Evolutionary conservation across 345 rosid genomes (phyloP), one percentile per base, ranked within the genome.

Genomic region (Gossypium rotundifolium): DNA sequence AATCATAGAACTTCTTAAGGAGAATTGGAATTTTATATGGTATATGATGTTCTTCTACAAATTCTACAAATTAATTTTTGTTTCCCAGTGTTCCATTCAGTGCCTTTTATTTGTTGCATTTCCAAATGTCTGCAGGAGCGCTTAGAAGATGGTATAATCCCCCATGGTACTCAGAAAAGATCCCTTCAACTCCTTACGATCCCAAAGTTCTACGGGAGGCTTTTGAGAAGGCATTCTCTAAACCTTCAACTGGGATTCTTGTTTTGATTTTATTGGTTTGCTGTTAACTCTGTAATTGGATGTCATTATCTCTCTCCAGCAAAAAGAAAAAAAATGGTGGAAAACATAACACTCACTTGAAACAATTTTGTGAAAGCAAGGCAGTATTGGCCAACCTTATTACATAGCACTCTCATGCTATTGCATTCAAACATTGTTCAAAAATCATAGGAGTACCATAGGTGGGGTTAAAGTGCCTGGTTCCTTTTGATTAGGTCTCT

Each of bases 121-220:
- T 65, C 65, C 53, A 38, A 62, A 73, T 68, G 69, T 71, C 64
- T 81, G 80, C 84, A 89, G 94, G 91, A 81, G 88, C 66, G 18
- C 87, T 89, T 77, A 84, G 89, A 79, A 88, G 97, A 74, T 91
- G 97, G 97, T 89, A 87, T 63, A 89, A 91, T 84, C 90, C 97
- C 44, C 73, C 86, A 22, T 91, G 97, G 94, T 87, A 67, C 70
- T 75, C 80, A 13, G 94, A 91, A 81, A 71, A 81, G 74, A 87
- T 89, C 68, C 97, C 97, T 75, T 89, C 93, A 78, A 73, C 79
- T 49, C 90, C 88, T 16, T 91, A 87, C 80, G 88, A 91, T 79
- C 84, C 91, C 63, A 67, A 78, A 62, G 69, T 75, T 45, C 71
- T 89, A 76, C 87, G 94, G 25, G 59, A 74, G 72, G 84, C 87